phyloP scores from a whole-genome alignment of 2,329 filamentous ascomycete genomes.

The Stagonosporopsis tanaceti region DNA sequence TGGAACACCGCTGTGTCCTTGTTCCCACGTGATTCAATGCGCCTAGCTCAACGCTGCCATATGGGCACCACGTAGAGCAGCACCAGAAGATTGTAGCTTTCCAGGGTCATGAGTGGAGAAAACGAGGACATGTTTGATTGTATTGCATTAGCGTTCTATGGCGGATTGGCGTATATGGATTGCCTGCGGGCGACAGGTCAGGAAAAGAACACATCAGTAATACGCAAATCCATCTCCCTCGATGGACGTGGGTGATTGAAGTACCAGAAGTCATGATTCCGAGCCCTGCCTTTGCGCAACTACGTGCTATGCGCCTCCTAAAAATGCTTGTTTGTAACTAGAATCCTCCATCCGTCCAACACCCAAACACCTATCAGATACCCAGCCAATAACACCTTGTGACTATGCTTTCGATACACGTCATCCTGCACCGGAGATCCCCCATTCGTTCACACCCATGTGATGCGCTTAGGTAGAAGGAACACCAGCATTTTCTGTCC shows the following conservation, averaged over 20 bases:
- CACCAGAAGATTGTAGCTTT: background rate
- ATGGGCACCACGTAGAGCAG: background rate
- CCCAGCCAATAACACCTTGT: conserved; percentile 9
- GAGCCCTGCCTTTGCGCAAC: background rate
- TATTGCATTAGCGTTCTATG: conserved; percentile 20
- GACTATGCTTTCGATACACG: background rate
- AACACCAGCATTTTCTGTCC: conserved; percentile 31
- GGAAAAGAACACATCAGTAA: conserved; percentile 1
- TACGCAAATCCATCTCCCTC: background rate
- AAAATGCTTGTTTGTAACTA: conserved; percentile 12
- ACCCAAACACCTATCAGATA: conserved; percentile 7
- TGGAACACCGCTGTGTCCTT: background rate
- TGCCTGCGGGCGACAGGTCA: conserved; percentile 2
- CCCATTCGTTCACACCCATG: background rate
- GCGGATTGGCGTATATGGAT: conserved; percentile 15
- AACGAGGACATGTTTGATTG: conserved; percentile 6
- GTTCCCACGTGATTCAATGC: background rate
- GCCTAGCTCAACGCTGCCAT: background rate
- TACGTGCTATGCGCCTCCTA: background rate
- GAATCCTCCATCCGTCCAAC: background rate
- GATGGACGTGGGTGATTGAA: background rate
- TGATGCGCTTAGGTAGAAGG: conserved; percentile 4
- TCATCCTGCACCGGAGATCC: background rate
- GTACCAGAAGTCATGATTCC: background rate
- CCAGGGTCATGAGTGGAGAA: background rate